These are phyloP conservation scores for Globisporangium cederbergense DNA, from an alignment of 352 stramenopile species.

Conservation along the genomic window DNA sequence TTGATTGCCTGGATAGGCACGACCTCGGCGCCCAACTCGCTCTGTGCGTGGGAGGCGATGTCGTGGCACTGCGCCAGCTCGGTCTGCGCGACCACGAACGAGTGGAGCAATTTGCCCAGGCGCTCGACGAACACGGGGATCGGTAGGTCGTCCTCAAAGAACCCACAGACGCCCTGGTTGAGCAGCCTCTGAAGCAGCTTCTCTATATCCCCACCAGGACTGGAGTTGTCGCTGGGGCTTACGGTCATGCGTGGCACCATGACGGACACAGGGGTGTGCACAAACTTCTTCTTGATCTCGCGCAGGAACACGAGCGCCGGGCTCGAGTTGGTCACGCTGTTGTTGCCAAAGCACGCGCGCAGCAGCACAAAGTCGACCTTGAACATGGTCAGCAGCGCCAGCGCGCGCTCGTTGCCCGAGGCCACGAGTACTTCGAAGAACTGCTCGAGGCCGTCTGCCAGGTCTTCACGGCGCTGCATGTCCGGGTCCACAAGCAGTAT, in stretches of 20 bases:
- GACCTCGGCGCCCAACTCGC: conserved; percentile 28
- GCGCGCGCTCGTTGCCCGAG: conserved; percentile 54
- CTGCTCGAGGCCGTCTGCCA: conserved; percentile 59
- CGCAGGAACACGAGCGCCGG: conserved; percentile 45
- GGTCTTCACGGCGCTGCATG: conserved; percentile 55
- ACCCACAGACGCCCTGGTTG: conserved; percentile 57
- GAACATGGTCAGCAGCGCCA: conserved; percentile 61
- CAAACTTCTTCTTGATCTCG: conserved; percentile 59
- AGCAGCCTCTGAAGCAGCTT: conserved; percentile 53
- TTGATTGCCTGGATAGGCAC: conserved; percentile 31
- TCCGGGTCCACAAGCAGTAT: conserved; percentile 66
- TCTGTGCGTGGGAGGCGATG: conserved; percentile 10
- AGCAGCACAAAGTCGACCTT: conserved; percentile 60
- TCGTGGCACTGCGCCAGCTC: conserved; percentile 47
- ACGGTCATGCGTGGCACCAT: conserved; percentile 23
- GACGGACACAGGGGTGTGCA: conserved; percentile 47
- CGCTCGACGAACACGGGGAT: conserved; percentile 36
- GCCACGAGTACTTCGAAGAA: conserved; percentile 70
- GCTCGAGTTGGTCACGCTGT: conserved; percentile 50
- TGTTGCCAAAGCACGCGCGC: conserved; percentile 46
- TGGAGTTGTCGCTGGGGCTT: conserved; percentile 7
- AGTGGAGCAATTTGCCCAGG: conserved; percentile 50
- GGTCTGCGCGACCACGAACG: conserved; percentile 44
- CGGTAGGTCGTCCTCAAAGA: conserved; percentile 46
- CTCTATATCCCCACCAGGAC: conserved; percentile 19